Percentiles rank a stretch among this genome's conserved stretches.
Conservation (phyloP, 2,329 filamentous ascomycete species). For the Apiospora malaysiana region DNA sequence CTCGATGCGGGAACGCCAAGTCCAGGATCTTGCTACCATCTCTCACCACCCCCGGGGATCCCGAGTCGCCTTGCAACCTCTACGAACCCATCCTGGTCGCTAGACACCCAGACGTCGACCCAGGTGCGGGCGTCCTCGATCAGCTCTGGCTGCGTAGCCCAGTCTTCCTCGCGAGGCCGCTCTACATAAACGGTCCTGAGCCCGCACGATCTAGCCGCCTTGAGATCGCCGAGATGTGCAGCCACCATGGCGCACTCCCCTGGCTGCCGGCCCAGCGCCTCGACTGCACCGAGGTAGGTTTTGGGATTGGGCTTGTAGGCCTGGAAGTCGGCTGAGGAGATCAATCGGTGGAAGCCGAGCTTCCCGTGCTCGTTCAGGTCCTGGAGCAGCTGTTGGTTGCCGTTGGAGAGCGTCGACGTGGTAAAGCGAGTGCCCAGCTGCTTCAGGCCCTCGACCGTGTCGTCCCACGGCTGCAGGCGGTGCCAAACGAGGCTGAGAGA, state of each 20-base stretch:
- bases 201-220: slow-evolving; percentile 68
- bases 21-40: background rate
- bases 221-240: slow-evolving; percentile 73
- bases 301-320: slow-evolving; percentile 75
- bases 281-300: slow-evolving; percentile 73
- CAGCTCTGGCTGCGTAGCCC: slow-evolving; percentile 55
- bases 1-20: background rate
- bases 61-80: slow-evolving; percentile 57
- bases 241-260: slow-evolving; percentile 77
- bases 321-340: slow-evolving; percentile 73
- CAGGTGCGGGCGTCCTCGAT: slow-evolving; percentile 61
- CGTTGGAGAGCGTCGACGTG: slow-evolving; percentile 77
- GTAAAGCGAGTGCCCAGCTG: slow-evolving; percentile 57
- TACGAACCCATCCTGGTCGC: slow-evolving; percentile 56
- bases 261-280: slow-evolving; percentile 60
- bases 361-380: slow-evolving; percentile 66
- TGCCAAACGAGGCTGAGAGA: slow-evolving; percentile 76
- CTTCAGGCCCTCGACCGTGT: slow-evolving; percentile 62
- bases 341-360: slow-evolving; percentile 66
- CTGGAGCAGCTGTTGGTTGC: slow-evolving; percentile 68
- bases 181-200: slow-evolving; percentile 78
- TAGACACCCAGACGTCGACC: slow-evolving; percentile 69
- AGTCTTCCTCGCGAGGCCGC: slow-evolving; percentile 69
- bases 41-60: slow-evolving; percentile 1
- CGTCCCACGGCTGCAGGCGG: slow-evolving; percentile 71